Evolutionary conservation across 106 monocot species (phyloP).

Genomic region (Allium cepa): DNA sequence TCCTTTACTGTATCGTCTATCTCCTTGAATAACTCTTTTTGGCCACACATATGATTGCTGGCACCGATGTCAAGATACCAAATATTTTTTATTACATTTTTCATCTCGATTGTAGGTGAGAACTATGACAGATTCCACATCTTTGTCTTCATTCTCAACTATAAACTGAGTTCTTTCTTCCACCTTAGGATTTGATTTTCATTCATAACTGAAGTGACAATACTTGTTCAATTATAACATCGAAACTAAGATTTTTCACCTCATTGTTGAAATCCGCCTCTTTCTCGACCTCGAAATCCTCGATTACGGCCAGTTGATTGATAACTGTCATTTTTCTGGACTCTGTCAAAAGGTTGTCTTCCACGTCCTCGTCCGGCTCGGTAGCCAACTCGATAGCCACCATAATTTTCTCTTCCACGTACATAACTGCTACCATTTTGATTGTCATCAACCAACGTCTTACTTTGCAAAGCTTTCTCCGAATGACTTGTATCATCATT

Average conservation of each 20-base stretch:
- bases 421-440: not conserved
- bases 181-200: no score
- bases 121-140: no score
- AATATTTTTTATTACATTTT: no score
- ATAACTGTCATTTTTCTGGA: not conserved
- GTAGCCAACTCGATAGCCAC: not conserved
- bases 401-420: not conserved
- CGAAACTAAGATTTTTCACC: not conserved
- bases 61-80: no score
- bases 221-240: not conserved
- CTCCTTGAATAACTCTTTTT: no score
- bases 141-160: no score
- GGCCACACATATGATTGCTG: no score
- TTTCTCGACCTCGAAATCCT: not conserved
- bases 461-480: constrained; percentile 2
- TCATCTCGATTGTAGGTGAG: no score
- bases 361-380: not conserved
- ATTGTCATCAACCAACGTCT: not conserved
- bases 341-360: not conserved
- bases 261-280: not conserved
- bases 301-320: not conserved
- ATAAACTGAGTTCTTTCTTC: no score
- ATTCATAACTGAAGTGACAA: not conserved
- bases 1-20: no score
- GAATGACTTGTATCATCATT: not conserved